These are phyloP conservation scores for Fusarium papillatum DNA, from an alignment of 2,329 filamentous ascomycete species.

Conservation along the genomic window DNA sequence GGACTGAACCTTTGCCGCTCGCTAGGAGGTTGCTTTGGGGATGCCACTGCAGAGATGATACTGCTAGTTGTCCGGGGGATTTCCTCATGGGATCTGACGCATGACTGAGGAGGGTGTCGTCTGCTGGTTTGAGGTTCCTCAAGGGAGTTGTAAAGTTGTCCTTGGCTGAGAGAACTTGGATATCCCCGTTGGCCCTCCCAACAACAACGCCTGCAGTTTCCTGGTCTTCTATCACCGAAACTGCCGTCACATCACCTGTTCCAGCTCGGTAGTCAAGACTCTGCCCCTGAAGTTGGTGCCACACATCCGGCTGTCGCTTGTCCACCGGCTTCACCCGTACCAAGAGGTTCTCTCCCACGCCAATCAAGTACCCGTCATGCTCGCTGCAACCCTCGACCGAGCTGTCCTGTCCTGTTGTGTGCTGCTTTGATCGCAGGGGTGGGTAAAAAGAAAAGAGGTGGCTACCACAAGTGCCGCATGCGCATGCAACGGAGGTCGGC, in stretches of 20 bases:
- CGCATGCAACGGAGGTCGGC: conserved; percentile 24
- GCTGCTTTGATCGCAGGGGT: background rate
- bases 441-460: background rate
- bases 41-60: conserved; percentile 52
- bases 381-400: conserved; percentile 5
- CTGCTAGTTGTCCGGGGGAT: conserved; percentile 47
- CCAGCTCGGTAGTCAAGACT: conserved; percentile 56
- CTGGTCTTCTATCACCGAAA: conserved; percentile 57
- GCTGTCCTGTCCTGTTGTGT: background rate
- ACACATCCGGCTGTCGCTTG: conserved; percentile 42
- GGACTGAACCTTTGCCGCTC: conserved; percentile 46
- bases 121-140: conserved; percentile 36
- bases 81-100: conserved; percentile 36
- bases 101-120: conserved; percentile 10
- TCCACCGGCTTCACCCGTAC: conserved; percentile 53
- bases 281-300: conserved; percentile 56
- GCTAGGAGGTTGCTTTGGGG: conserved; percentile 45
- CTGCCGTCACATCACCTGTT: conserved; percentile 62
- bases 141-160: conserved; percentile 46
- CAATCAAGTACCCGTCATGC: conserved; percentile 32
- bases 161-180: conserved; percentile 58
- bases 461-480: conserved; percentile 20
- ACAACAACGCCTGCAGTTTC: conserved; percentile 54
- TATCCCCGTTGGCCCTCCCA: conserved; percentile 63
- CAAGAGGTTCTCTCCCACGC: conserved; percentile 53